Evolutionary conservation across 305 asterid species (phyloP), one percentile per base, ranked within the genome.

Genomic region (Fraxinus greggii): DNA sequence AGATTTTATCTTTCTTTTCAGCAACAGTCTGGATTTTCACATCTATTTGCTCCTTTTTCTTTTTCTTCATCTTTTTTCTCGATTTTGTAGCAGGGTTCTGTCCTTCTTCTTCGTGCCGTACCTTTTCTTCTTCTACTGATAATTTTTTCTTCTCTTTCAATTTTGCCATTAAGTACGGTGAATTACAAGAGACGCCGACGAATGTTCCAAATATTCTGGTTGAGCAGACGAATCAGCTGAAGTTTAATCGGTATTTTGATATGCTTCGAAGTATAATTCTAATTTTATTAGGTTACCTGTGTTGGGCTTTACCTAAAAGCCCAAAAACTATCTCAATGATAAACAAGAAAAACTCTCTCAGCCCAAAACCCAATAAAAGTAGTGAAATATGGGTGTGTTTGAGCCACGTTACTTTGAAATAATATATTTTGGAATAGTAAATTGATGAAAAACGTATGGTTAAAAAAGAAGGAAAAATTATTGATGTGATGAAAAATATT

Each of bases 1-100:
- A 75, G 72, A 85, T 73, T 24, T 88, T 91, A 7, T 90, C 88
- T 0, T 91, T 85, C 65, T 81, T 86, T 75, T 89, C 94, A 28
- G 79, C 69, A 8, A 88, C 78, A 15, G 86, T 79, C 84, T 85
- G 78, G 74, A 94, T 82, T 73, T 80, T 88, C 12, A 92, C 90
- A 59, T 84, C 75, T 33, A 78, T 38, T 54, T 42, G 42, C 21
- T 40, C 79, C 17, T 78, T 40, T 17, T 72, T 79, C 42, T 29
- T 74, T 28, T 26, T 81, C 35, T 28, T 69, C 28, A 65, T 72
- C 54, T 33, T 54, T 26, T 40, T 38, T 78, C 51, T 79, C n/a
- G 17, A 24, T 35, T 63, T 70, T 59, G 15, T 29, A 10, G 74
- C 48, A 81, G 19, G 42, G 83, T 13, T 63, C 70, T 83, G 76